phyloP scores from a whole-genome alignment of 2,329 filamentous ascomycete genomes.

The Epicoccum sorghinum region DNA sequence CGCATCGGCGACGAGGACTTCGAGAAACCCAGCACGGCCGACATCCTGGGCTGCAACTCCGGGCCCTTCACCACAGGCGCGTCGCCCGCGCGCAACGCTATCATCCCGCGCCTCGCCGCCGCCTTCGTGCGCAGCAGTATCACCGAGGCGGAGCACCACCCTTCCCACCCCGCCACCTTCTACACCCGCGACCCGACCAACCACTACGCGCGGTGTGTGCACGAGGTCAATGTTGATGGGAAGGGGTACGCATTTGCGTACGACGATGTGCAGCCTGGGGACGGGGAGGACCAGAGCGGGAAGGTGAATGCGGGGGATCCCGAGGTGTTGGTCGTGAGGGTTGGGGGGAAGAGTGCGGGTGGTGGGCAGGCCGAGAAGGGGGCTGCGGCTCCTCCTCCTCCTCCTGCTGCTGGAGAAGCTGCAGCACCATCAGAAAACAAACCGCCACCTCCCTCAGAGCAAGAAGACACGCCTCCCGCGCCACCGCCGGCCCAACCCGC shows the following conservation, averaged over 20 bases:
- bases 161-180: slow-evolving; percentile 4
- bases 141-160: slow-evolving; percentile 1
- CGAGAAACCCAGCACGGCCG: slow-evolving; percentile 9
- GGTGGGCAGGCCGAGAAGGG: not conserved
- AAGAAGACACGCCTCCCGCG: too few species aligned
- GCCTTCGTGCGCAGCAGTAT: slow-evolving; percentile 9
- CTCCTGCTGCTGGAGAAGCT: not conserved
- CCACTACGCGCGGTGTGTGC: slow-evolving; percentile 12
- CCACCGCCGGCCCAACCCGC: too few species aligned
- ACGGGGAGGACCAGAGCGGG: slow-evolving; percentile 7
- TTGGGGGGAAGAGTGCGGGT: slow-evolving; percentile 9
- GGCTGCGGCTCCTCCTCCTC: not conserved
- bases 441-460: not conserved
- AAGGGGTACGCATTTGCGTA: slow-evolving; percentile 16
- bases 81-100: slow-evolving; percentile 9
- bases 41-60: slow-evolving; percentile 12
- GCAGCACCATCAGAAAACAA: not conserved
- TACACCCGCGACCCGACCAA: slow-evolving; percentile 11
- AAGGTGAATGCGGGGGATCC: slow-evolving; percentile 16
- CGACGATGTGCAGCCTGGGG: slow-evolving; percentile 9
- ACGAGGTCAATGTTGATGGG: slow-evolving; percentile 9
- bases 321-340: slow-evolving; percentile 2
- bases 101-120: slow-evolving; percentile 11
- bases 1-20: slow-evolving; percentile 11
- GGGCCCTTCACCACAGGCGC: slow-evolving; percentile 10